Percentiles rank a stretch among this genome's conserved stretches.
Evolutionary conservation across 495 filamentous ascomycete species (phyloP).

Genomic region (Pseudoneurospora amorphoporcata): DNA sequence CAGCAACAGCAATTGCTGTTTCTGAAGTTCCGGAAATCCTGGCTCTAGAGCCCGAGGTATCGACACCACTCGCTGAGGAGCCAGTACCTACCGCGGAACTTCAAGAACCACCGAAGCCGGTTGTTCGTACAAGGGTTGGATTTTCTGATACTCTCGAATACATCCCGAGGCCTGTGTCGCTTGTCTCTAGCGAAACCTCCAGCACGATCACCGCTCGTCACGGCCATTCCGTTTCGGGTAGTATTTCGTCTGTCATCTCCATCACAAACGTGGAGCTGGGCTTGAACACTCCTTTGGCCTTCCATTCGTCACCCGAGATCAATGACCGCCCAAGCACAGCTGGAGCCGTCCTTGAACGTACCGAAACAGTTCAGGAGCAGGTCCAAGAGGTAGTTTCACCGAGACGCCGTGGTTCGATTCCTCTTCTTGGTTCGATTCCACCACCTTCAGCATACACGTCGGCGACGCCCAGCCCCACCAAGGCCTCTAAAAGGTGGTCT

Average conservation of each 20-base stretch:
- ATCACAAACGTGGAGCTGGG: slow-evolving; percentile 32
- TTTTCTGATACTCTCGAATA: slow-evolving; percentile 54
- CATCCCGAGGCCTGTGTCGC: slow-evolving; percentile 62
- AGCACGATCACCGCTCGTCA: slow-evolving; percentile 53
- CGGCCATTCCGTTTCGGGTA: slow-evolving; percentile 52
- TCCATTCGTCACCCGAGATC: slow-evolving; percentile 17
- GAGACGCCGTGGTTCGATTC: slow-evolving; percentile 40
- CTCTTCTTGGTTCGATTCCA: slow-evolving; percentile 30
- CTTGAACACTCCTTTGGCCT: slow-evolving; percentile 13
- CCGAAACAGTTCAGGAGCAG: slow-evolving; percentile 26
- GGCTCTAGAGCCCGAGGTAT: neutral
- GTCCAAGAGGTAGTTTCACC: slow-evolving; percentile 22
- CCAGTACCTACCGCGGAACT: slow-evolving; percentile 6
- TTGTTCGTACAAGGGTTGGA: slow-evolving; percentile 42
- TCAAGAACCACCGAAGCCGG: slow-evolving; percentile 26
- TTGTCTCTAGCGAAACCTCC: slow-evolving; percentile 64
- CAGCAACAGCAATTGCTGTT: neutral
- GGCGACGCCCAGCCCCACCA: slow-evolving; percentile 34
- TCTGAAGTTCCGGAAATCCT: neutral
- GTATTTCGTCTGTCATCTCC: slow-evolving; percentile 52
- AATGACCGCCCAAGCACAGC: slow-evolving; percentile 42
- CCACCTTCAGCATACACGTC: slow-evolving; percentile 17
- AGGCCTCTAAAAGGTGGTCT: slow-evolving; percentile 40
- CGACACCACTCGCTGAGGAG: neutral
- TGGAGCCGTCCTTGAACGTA: slow-evolving; percentile 39